Evolutionary conservation across 805 yeast genomes (phyloP).

Genomic region (Blastobotrys terrestris): DNA sequence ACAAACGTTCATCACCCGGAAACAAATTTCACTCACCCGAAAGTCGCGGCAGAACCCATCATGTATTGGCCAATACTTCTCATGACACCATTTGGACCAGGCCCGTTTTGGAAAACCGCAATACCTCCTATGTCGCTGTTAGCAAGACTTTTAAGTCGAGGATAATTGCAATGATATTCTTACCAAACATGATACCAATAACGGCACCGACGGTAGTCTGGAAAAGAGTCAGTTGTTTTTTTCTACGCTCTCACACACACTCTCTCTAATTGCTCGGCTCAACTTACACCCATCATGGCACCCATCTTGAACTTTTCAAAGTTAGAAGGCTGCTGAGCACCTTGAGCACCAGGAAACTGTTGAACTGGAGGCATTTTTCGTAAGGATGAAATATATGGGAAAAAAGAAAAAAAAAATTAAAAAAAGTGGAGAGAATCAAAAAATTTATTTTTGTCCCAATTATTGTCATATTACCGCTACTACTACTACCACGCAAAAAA

Average conservation of each 20-base stretch:
- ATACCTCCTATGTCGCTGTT: constrained; percentile 45
- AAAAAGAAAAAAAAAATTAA: neutral
- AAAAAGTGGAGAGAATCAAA: neutral
- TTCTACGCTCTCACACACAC: neutral
- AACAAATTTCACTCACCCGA: constrained; percentile 45
- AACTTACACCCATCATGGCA: constrained; percentile 79
- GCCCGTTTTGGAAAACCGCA: constrained; percentile 84
- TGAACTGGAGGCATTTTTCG: constrained; percentile 30
- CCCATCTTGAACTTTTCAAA: constrained; percentile 99
- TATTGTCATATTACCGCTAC: neutral
- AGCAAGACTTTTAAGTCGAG: neutral
- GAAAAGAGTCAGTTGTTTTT: neutral
- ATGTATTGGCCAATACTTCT: constrained; percentile 95
- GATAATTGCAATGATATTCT: constrained; percentile 6
- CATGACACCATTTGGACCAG: constrained; percentile 98
- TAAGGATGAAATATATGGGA: neutral
- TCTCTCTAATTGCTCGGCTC: no score
- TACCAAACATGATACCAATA: constrained; percentile 88
- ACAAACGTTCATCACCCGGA: neutral
- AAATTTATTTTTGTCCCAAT: neutral
- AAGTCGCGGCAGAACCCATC: constrained; percentile 93
- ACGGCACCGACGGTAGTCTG: constrained; percentile 80
- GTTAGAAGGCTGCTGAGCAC: constrained; percentile 54
- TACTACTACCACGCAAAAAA: neutral
- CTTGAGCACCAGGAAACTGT: constrained; percentile 21